Base-by-base conservation (phyloP, 352 stramenopile genomes). In the Phytophthora tubulina region DNA sequence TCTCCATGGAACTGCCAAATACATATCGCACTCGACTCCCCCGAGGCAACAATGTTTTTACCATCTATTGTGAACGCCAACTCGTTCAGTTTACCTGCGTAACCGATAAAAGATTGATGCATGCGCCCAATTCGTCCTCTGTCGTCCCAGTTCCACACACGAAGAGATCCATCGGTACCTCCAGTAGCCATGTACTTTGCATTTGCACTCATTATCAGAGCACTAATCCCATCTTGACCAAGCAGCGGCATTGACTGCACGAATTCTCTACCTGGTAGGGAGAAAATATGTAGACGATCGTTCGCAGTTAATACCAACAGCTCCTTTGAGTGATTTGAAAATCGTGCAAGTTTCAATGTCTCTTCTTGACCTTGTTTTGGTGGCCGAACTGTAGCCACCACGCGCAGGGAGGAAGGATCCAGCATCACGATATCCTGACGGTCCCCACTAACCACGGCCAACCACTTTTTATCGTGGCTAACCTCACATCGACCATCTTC, bases 151-250 rank as follows among this genome's bases (percentile, higher is more conserved):
- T 88, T 75, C 86, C 86, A 91, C 3, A 94, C 79, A 0, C 86
- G 68, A 39, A 94, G 39, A 15, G 83, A 91, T 9, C 86, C 80
- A 50, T 94, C 79, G 3, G 62, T 57, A 2, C 83, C 79, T 9
- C 84, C 86, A 7, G 84, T 91, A 4, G 63, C 84, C 76, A 92
- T 80, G 52, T 92, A 92, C 60, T 91, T 91, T 4, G 79, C 58
- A 35, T 92, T 91, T 30, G 72, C 68, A 55, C 79, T 89, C 33
- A 88, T 70, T 2, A 79, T 59, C 30, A 92, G 68, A 32, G 79
- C 64, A 1, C 74, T 80, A 58, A 94, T 90, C 2, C 81, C 74
- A 9, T 76, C 54, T 46, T 91, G 81, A 0, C 80, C 84, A 1
- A 91, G 67, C 21, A 94, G 51, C 3, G 78, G 78, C 65, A 89